Evolutionary conservation across 2,329 filamentous ascomycete species (phyloP).

Genomic region (Diaporthe sp.): DNA sequence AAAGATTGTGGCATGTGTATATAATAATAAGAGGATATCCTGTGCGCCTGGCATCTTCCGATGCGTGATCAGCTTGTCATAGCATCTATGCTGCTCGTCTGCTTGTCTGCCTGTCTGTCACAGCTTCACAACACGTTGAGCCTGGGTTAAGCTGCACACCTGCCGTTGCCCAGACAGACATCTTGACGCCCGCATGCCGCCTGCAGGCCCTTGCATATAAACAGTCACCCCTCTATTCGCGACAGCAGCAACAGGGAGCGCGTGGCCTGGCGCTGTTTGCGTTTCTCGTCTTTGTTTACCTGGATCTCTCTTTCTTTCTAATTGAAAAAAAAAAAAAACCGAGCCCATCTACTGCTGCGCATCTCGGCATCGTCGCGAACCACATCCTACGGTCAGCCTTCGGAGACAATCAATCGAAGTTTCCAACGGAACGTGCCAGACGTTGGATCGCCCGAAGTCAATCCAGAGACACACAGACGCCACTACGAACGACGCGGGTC

Average conservation of each 20-base stretch:
- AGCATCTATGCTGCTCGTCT: not conserved
- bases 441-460: conserved; percentile 13
- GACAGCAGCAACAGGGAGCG: conserved; percentile 1
- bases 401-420: not conserved
- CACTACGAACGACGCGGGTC: not conserved
- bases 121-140: not conserved
- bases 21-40: conserved; percentile 8
- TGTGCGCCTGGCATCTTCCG: conserved; percentile 16
- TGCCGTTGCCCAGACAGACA: conserved; percentile 17
- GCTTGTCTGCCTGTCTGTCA: not conserved
- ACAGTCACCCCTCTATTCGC: conserved; percentile 1
- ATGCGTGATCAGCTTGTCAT: not conserved
- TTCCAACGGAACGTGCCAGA: not conserved
- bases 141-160: not conserved
- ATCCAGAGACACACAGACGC: conserved; percentile 22
- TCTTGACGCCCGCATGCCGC: not conserved
- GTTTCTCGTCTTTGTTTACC: conserved; percentile 7
- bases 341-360: not conserved
- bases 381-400: not conserved
- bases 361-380: not conserved
- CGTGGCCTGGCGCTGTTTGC: not conserved
- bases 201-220: conserved; percentile 28
- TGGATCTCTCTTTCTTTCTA: not conserved
- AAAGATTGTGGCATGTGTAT: conserved; percentile 10
- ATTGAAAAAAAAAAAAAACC: not conserved